A percentile compares a stretch with the other conserved stretches of the same genome.
Conservation (phyloP, 768 basidiomycete species). For the Boletus bicolor region DNA sequence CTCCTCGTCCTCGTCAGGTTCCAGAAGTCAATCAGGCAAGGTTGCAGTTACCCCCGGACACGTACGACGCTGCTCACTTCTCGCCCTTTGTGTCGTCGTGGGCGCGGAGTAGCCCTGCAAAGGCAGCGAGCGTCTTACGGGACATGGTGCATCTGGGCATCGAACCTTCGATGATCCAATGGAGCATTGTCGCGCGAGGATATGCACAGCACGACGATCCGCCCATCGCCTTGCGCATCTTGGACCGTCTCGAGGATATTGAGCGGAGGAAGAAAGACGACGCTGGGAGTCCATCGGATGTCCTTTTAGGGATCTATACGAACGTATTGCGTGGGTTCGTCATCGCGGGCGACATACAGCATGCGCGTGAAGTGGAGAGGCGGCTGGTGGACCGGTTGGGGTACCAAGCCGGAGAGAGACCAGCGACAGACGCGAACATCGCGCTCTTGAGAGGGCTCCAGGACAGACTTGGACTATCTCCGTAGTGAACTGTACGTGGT, state of each 20-base stretch:
- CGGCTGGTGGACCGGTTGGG: slow-evolving; percentile 21
- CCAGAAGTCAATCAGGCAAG: not conserved
- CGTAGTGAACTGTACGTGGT: not conserved
- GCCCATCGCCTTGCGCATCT: slow-evolving; percentile 36
- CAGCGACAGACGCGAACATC: slow-evolving; percentile 23
- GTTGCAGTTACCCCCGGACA: slow-evolving; percentile 24
- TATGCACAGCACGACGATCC: slow-evolving; percentile 43
- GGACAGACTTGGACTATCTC: not conserved
- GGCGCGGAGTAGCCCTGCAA: slow-evolving; percentile 26
- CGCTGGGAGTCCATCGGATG: not conserved
- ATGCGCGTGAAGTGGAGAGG: slow-evolving; percentile 31
- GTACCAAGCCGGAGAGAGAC: slow-evolving; percentile 26
- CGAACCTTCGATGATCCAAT: slow-evolving; percentile 44
- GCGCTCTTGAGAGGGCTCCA: slow-evolving; percentile 22
- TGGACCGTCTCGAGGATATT: slow-evolving; percentile 40
- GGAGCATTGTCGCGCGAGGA: slow-evolving; percentile 46
- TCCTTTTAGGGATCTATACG: slow-evolving; percentile 34
- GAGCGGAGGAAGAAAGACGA: not conserved
- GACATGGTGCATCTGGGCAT: slow-evolving; percentile 53
- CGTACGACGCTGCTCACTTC: slow-evolving; percentile 43
- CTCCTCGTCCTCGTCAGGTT: not conserved
- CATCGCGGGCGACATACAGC: slow-evolving; percentile 24
- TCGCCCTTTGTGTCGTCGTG: slow-evolving; percentile 50
- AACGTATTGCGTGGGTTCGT: slow-evolving; percentile 40
- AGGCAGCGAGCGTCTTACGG: slow-evolving; percentile 40